These are phyloP conservation scores for Haplosporangium sp. DNA, from an alignment of 371 early-diverging fungal species.

Conservation along the genomic window DNA sequence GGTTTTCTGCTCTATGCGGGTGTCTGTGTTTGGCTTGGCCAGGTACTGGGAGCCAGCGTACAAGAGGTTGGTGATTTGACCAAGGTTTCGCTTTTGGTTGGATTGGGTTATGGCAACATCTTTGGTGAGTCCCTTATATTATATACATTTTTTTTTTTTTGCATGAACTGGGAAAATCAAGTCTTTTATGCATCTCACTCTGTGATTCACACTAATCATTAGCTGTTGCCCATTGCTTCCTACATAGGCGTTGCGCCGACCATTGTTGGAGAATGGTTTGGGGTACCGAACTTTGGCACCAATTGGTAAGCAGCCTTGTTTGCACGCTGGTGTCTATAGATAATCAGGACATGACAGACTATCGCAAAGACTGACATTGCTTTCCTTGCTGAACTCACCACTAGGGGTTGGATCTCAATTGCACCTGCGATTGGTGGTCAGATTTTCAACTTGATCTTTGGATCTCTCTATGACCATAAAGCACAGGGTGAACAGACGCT, in stretches of 20 bases:
- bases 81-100: constrained; percentile 46
- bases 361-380: neutral
- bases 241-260: constrained; percentile 50
- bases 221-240: neutral
- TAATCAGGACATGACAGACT: no score
- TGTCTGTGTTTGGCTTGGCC: constrained; percentile 41
- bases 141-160: neutral
- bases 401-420: constrained; percentile 57
- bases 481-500: constrained; percentile 46
- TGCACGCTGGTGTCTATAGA: neutral
- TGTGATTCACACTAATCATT: neutral
- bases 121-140: constrained; percentile 44
- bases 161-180: neutral
- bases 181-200: neutral
- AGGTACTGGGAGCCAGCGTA: constrained; percentile 37
- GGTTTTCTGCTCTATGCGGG: constrained; percentile 50
- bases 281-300: constrained; percentile 44
- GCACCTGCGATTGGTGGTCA: constrained; percentile 57
- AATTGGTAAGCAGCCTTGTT: constrained; percentile 44
- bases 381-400: no score
- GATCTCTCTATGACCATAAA: constrained; percentile 52
- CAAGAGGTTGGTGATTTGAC: constrained; percentile 22
- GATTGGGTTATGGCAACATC: constrained; percentile 55
- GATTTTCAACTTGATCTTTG: constrained; percentile 53
- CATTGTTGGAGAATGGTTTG: constrained; percentile 59